A percentile compares a stretch with the other conserved stretches of the same genome.
Conservation (phyloP, 495 filamentous ascomycete genomes). For the Penicillium bialowiezense region DNA sequence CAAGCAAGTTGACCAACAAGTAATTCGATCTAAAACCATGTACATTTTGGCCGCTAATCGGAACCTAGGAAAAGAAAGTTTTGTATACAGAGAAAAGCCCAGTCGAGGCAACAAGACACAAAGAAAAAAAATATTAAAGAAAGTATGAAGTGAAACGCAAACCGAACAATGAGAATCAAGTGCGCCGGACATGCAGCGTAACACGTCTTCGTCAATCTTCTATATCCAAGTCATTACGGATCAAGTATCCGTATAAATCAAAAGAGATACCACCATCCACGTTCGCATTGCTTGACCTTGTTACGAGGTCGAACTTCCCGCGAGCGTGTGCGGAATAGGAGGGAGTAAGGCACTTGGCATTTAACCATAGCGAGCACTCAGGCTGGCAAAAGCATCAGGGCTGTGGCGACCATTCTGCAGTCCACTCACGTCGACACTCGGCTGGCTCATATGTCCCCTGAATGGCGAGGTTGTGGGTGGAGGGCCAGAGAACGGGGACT, state of each 20-base stretch:
- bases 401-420: constrained; percentile 82
- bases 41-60: constrained; percentile 3
- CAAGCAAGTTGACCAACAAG: too few relatives aligned
- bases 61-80: background rate
- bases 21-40: too few relatives aligned
- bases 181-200: constrained; percentile 17
- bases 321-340: background rate
- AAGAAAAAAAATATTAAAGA: background rate
- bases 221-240: constrained; percentile 16
- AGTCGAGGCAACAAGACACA: background rate
- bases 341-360: constrained; percentile 1
- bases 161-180: constrained; percentile 8
- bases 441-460: constrained; percentile 70
- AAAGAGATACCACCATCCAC: constrained; percentile 7
- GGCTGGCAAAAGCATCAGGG: constrained; percentile 93
- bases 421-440: constrained; percentile 79
- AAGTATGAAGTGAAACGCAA: constrained; percentile 5
- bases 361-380: constrained; percentile 62
- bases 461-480: constrained; percentile 14
- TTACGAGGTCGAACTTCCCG: background rate
- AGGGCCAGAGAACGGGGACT: constrained; percentile 10
- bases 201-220: constrained; percentile 20
- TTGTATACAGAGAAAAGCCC: background rate
- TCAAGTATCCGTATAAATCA: constrained; percentile 4
- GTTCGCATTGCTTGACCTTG: constrained; percentile 2